Percentiles rank a stretch among this genome's conserved stretches.
These are phyloP conservation scores for Saksenaea vasiformis DNA, from an alignment of 371 early-diverging fungal genomes.

Conservation along the genomic window DNA sequence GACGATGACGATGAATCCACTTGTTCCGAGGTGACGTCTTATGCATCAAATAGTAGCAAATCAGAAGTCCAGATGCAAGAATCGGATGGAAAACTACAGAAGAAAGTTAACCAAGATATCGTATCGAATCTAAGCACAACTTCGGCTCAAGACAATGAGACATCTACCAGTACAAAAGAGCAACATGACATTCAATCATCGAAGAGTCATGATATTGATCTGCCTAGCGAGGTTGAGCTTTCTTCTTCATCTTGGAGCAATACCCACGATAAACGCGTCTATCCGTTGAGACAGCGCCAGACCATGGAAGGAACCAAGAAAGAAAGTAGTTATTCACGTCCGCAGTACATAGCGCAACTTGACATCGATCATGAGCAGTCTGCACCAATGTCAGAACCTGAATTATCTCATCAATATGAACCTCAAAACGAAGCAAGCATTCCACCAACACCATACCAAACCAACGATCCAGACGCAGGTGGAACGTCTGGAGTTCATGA, in stretches of 20 bases:
- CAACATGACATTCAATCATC: neutral
- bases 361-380: neutral
- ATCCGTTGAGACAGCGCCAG: neutral
- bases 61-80: neutral
- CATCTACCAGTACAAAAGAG: neutral
- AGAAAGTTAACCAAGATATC: neutral
- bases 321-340: neutral
- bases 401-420: neutral
- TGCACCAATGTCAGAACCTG: no score
- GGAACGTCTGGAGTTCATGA: conserved; percentile 1
- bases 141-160: neutral
- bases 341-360: neutral
- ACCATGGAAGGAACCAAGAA: neutral
- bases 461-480: neutral
- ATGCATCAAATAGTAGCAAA: neutral
- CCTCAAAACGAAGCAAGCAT: neutral
- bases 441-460: neutral
- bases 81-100: neutral
- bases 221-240: neutral
- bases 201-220: no score
- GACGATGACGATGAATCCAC: neutral
- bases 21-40: neutral
- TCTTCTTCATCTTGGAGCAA: neutral
- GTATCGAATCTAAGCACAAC: neutral
- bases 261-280: neutral